Evolutionary conservation across 192 early-diverging fungal genomes (phyloP), one percentile per base, ranked within the genome.

Genomic region (Podila epicladia): DNA sequence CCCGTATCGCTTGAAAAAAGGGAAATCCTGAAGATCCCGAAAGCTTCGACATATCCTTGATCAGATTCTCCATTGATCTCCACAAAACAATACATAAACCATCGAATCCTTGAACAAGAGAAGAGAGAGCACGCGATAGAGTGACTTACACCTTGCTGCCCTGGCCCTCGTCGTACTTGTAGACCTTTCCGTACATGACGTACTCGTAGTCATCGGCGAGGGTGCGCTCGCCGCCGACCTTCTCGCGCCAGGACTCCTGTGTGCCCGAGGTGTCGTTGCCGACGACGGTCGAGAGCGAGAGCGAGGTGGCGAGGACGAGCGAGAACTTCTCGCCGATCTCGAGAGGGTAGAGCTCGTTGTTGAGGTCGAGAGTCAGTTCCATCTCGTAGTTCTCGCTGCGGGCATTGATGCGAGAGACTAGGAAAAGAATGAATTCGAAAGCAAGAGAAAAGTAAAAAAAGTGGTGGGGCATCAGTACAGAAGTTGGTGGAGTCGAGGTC

Each of bases 181-280:
- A 99, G 24, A 97, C 94, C 79, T 96, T 95, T 58, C 98, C 98
- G 83, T 93, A 95, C 97, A 98, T 98, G 26, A 99, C 97, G 82
- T 99, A 99, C 48, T 99, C 97, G 82, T 95, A 99, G 41, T 98
- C 95, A 62, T 99, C 97, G 6, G 95, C 95, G 72, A 99, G 80
- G 64, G 92, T 91, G 65, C 87, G 72, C 67, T 93, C 92, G 17
- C 88, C 90, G 22, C 84, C 85, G 55, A 86, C 80, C 72, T 89
- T 88, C 70, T 91, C 89, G 51, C 91, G 83, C 94, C 94, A 96
- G 33, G 86, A 83, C 67, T 93, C 92, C 67, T 85, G 83, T 48
- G 87, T 89, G 71, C 83, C 71, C 63, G 88, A 84, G 15, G 85
- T 87, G 53, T 73, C 69, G 48, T 74, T 73, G 33, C 79, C 82